Conservation (phyloP, 163 green algal genomes). For the Smithsoniella earleae region DNA sequence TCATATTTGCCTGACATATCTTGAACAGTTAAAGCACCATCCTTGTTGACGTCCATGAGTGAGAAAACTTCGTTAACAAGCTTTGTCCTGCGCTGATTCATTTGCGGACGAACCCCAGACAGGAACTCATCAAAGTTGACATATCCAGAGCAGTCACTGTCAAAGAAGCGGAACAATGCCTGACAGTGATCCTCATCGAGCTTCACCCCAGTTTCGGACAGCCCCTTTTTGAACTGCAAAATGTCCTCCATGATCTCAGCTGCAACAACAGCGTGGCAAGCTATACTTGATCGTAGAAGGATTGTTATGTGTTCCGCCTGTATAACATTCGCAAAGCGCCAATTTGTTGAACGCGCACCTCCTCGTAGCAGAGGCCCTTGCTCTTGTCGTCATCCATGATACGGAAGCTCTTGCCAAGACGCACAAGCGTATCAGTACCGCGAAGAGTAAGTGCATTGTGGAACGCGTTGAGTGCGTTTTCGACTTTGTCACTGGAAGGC, state of each 20-base stretch:
- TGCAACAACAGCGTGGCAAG: no score
- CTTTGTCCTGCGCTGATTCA: slow-evolving; percentile 39
- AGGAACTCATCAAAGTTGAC: slow-evolving; percentile 50
- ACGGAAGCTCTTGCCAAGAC: slow-evolving; percentile 45
- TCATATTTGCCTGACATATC: slow-evolving; percentile 25
- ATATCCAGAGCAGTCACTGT: slow-evolving; percentile 42
- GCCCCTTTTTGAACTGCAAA: slow-evolving; percentile 42
- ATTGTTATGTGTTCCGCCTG: no score
- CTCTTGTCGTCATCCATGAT: slow-evolving; percentile 44
- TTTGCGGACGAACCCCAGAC: slow-evolving; percentile 38
- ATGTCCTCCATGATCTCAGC: background rate
- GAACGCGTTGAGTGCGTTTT: background rate
- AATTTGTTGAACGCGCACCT: slow-evolving; percentile 19
- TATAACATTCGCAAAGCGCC: no score
- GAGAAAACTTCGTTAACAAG: slow-evolving; percentile 47
- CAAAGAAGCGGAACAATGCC: slow-evolving; percentile 39
- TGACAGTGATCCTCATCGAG: slow-evolving; percentile 37
- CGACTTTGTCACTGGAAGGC: no score
- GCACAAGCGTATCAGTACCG: slow-evolving; percentile 45
- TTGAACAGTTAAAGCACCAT: slow-evolving; percentile 25
- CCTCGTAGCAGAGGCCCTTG: slow-evolving; percentile 33
- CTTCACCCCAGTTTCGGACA: slow-evolving; percentile 40
- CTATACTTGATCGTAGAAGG: no score
- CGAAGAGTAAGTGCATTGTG: slow-evolving; percentile 37
- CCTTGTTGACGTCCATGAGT: slow-evolving; percentile 26